Conservation (phyloP, 768 basidiomycete species). For the Xerocomellus chrysenteron region DNA sequence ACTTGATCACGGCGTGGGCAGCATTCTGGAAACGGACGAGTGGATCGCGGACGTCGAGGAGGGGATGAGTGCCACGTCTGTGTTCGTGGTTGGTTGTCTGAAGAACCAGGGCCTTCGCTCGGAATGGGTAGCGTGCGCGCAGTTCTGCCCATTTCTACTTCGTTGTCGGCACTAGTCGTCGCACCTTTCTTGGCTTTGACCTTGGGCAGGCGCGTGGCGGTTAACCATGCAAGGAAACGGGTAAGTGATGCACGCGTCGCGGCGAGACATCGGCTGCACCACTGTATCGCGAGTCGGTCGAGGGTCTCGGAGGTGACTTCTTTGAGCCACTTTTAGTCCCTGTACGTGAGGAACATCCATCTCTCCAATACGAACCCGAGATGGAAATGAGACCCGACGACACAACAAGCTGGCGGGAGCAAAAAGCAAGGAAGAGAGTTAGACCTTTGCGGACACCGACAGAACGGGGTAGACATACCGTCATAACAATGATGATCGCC, state of each 20-base stretch:
- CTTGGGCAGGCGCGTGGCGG: neutral
- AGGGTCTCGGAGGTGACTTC: conserved; percentile 35
- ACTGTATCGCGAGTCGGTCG: conserved; percentile 19
- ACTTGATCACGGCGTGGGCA: conserved; percentile 44
- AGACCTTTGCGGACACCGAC: no score
- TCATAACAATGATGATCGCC: no score
- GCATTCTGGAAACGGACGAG: conserved; percentile 38
- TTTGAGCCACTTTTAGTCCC: conserved; percentile 16
- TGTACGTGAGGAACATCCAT: no score
- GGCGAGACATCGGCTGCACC: conserved; percentile 19
- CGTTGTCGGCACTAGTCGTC: neutral
- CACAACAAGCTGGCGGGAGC: no score
- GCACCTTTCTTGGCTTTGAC: neutral
- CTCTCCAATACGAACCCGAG: no score
- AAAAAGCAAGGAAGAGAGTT: no score
- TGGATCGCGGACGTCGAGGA: conserved; percentile 23
- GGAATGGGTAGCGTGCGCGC: neutral
- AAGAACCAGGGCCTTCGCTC: conserved; percentile 2
- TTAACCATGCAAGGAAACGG: conserved; percentile 14
- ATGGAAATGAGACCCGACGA: no score
- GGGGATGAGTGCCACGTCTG: conserved; percentile 6
- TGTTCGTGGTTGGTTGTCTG: neutral
- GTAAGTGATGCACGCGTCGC: conserved; percentile 5
- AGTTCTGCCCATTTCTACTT: neutral
- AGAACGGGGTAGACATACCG: no score